phyloP scores from a whole-genome alignment of 2,329 filamentous ascomycete genomes.

The Exophiala phaeomuriformis region DNA sequence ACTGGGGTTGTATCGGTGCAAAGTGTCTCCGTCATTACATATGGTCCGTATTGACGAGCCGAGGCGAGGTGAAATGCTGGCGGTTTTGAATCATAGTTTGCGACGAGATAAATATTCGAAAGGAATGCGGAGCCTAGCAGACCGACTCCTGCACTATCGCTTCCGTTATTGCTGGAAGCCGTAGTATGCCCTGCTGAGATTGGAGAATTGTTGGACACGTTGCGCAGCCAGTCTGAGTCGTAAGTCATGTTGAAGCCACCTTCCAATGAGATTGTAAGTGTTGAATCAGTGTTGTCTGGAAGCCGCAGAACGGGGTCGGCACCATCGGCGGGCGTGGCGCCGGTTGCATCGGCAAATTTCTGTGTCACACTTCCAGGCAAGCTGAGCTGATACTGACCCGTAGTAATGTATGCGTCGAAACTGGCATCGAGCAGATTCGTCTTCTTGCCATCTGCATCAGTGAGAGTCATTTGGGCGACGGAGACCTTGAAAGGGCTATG shows the following conservation, averaged over 20 bases:
- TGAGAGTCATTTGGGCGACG: conserved; percentile 37
- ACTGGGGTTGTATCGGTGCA: conserved; percentile 34
- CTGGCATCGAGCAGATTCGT: conserved; percentile 27
- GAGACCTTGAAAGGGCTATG: conserved; percentile 34
- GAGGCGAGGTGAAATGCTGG: conserved; percentile 37
- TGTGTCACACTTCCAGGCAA: conserved; percentile 37
- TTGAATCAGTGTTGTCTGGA: conserved; percentile 34
- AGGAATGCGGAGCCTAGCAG: conserved; percentile 39
- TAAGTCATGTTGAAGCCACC: conserved; percentile 37
- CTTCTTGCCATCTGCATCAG: conserved; percentile 21
- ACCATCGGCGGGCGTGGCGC: conserved; percentile 24
- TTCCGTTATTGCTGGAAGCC: conserved; percentile 28
- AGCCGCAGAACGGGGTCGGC: conserved; percentile 32
- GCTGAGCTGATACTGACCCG: conserved; percentile 38
- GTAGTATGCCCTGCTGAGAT: conserved; percentile 19
- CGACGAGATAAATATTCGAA: conserved; percentile 39
- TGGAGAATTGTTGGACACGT: conserved; percentile 27
- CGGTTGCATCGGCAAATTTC: conserved; percentile 35
- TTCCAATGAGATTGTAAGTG: conserved; percentile 36
- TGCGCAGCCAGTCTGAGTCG: conserved; percentile 34
- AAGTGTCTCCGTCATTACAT: conserved; percentile 37
- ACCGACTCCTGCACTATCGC: conserved; percentile 19
- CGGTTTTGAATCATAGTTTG: conserved; percentile 35
- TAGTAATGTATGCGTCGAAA: conserved; percentile 39
- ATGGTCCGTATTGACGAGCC: conserved; percentile 35